These are phyloP conservation scores for Exophiala sp. DNA, from an alignment of 2,329 filamentous ascomycete genomes.

Conservation along the genomic window DNA sequence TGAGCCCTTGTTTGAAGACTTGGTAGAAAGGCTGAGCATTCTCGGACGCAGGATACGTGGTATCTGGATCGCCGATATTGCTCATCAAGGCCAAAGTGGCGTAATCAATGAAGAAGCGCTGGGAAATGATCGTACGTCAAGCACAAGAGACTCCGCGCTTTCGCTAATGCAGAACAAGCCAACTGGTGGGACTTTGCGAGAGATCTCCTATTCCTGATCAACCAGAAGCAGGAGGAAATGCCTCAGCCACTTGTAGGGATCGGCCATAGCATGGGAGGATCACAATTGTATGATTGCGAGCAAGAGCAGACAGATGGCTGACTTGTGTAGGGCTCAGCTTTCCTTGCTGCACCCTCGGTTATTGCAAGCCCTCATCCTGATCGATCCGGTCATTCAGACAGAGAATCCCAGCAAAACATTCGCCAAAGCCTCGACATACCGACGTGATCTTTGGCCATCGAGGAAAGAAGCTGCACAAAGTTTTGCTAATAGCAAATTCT, in stretches of 20 bases:
- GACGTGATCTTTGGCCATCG: constrained; percentile 81
- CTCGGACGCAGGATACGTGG: constrained; percentile 67
- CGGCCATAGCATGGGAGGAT: constrained; percentile 85
- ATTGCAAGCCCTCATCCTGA: constrained; percentile 65
- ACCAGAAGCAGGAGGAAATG: constrained; percentile 74
- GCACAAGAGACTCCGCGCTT: background rate
- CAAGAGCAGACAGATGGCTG: background rate
- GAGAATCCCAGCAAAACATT: constrained; percentile 33
- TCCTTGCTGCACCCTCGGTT: constrained; percentile 65
- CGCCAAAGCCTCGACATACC: constrained; percentile 67
- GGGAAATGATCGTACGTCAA: constrained; percentile 74
- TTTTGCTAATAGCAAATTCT: constrained; percentile 71
- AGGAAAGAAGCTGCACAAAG: constrained; percentile 62
- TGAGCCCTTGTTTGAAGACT: constrained; percentile 85
- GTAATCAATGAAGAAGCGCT: constrained; percentile 70
- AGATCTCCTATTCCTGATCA: constrained; percentile 81
- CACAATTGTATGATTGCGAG: constrained; percentile 52
- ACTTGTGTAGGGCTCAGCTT: constrained; percentile 15
- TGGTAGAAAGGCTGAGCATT: constrained; percentile 57
- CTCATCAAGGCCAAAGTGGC: constrained; percentile 76
- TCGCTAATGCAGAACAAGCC: constrained; percentile 48
- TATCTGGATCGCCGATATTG: constrained; percentile 90
- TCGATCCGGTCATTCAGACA: constrained; percentile 56
- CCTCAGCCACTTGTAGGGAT: constrained; percentile 78
- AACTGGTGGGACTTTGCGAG: constrained; percentile 82